Evolutionary conservation across 495 filamentous ascomycete species (phyloP), one percentile per base, ranked within the genome.

Genomic region (Penicillium coprophilum): DNA sequence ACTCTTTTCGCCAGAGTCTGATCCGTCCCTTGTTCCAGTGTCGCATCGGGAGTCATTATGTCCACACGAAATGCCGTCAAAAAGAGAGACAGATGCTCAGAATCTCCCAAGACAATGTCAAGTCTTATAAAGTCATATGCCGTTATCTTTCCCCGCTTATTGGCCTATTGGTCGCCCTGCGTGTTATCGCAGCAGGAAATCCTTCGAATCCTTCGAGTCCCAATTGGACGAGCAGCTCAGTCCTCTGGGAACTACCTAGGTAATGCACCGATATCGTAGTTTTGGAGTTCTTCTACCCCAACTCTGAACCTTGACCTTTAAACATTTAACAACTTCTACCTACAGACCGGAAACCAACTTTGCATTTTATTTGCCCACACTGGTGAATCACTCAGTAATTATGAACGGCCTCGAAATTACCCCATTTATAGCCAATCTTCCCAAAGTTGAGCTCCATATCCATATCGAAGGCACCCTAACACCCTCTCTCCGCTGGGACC

Each of bases 401-500:
- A 44, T 74, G 71, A 66, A 69, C 56, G 63, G 64, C 44, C 64
- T 72, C 15, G 19, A 50, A 30, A 69, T 72, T 51, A 56, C 57
- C 13, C 59, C 65, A 2, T 71, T 73, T 52, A 69, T 76, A 40
- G 59, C 59, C 2, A 34, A 49, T 4, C 62, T 78, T 8, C 74
- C 75, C 15, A 78, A 78, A 39, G 71, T 73, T 20, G 74, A 78
- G 43, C 73, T 77, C 24, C 74, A 78, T 50, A 52, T 77, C 27
- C 75, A 78, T 55, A 75, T 77, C 46, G 75, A 78, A 66, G 75
- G 75, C 40, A 74, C 71, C 10, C 64, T 78, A 11, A 71, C 62
- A 4, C 74, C 75, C 15, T 46, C 66, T 32, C 61, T 76, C 2
- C 64, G 67, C 32, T 75, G 72, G 70, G 59, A 69, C 19, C 63